phyloP scores from a whole-genome alignment of 192 early-diverging fungal species.

The Umbelopsis isabellina region DNA sequence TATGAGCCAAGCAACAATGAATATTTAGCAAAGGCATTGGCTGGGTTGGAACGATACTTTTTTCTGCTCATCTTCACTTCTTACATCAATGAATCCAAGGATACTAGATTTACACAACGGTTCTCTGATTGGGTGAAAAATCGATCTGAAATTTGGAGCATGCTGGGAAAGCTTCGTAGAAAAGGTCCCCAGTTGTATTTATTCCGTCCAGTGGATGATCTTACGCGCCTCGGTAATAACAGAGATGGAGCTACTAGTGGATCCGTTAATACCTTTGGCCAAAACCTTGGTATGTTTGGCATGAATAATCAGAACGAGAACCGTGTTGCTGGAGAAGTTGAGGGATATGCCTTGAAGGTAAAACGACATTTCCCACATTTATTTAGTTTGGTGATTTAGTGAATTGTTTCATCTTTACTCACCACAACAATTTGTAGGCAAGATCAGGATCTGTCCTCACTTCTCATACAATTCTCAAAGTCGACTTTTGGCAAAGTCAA shows the following conservation, averaged over 20 bases:
- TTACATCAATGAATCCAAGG: conserved; percentile 48
- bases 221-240: conserved; percentile 28
- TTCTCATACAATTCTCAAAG: conserved; percentile 62
- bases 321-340: conserved; percentile 50
- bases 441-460: conserved; percentile 59
- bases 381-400: too few species aligned
- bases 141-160: conserved; percentile 54
- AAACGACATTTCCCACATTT: background rate
- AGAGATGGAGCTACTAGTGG: conserved; percentile 6
- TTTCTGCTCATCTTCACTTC: conserved; percentile 58
- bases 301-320: conserved; percentile 26
- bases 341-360: conserved; percentile 60
- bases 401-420: too few species aligned
- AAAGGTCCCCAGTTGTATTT: conserved; percentile 47
- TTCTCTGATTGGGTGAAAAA: conserved; percentile 43
- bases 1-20: conserved; percentile 20
- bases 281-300: conserved; percentile 36
- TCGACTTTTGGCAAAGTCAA: conserved; percentile 55
- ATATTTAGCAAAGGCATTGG: conserved; percentile 47
- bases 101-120: conserved; percentile 24
- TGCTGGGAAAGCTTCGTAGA: conserved; percentile 52
- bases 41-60: conserved; percentile 62
- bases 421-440: conserved; percentile 28
- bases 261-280: conserved; percentile 19
- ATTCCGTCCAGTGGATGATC: conserved; percentile 65